Base-by-base conservation (phyloP, 2,329 filamentous ascomycete species). In the Acephala macrosclerotiorum region DNA sequence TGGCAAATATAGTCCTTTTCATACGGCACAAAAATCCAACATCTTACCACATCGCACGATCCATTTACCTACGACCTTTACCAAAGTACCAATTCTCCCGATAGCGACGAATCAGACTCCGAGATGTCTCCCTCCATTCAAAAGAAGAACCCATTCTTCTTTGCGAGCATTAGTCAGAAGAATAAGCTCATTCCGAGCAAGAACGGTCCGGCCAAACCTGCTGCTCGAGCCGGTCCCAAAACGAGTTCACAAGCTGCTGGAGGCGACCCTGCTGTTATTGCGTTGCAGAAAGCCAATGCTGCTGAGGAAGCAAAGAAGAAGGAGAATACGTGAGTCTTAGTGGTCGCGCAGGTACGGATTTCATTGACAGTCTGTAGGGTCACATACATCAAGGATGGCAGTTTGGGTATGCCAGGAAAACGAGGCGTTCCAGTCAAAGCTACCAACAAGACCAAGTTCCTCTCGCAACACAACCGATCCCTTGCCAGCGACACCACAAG, bases 61-160 rank as follows among this genome's bases (percentile, higher is more conserved):
- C 79, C 82, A 18, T 80, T 81, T 61, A 79, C 83, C 35, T 84
- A 84, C 77, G 87, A 89, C 63, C 77, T 90, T 29, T 89, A 84
- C 75, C 80, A 79, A 69, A 83, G 83, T 33, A 80, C 81, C 67
- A 81, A 81, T 70, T 75, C 88, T 26, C 81, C 84, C 29, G 78
- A 83, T n/a, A 81, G 84, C 25, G 83, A 83, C 73, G 83, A 82
- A 77, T 88, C 26, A 82, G 85, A 72, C 78, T 49, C 61, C 40
- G 29, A 65, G 12, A 70, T 68, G 67, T 66, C 49, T 49, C 63
- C 60, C n/a, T 58, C 42, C 29, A 53, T 53, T 33, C 6, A 26
- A 33, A 49, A 60, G 49, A 20, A 70, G 64, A 42, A 63, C 53
- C 29, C 25, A 38, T 9, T 8, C 35, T 18, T 25, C 49, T 14